Base-by-base conservation (phyloP, 805 yeast genomes). In the Pichia cephalocereana region DNA sequence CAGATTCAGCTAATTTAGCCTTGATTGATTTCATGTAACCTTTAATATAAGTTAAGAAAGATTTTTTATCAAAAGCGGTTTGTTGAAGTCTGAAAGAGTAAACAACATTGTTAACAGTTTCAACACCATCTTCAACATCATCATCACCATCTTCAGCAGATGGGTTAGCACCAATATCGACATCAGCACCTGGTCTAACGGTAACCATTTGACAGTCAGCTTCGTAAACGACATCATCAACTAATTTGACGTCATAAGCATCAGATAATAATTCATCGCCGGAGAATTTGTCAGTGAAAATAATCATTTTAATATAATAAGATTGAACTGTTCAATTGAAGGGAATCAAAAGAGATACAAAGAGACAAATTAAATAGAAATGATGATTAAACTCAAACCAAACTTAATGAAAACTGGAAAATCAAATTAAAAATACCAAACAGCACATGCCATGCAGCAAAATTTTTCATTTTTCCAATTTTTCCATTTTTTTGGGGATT, bases 111-210 rank as follows among this genome's bases (percentile, higher is more conserved):
- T 91, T 93, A 70, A 93, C 97, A 64, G 87, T 79, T 75, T 84
- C 91, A 62, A 77, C 76, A 72, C 83, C 87, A 47, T 86, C 96
- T 64, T 88, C 98, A 46, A 80, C 69, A 50, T 72, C 90, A 37
- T 85, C 96, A 40, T 71, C 89, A 69, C 75, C 97, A 61, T 77
- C 98, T 76, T 93, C 99, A 60, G 98, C 97, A 65, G 96, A 88
- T 68, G 99, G 97, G 84, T 93, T 93, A 66, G 96, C 99, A 76
- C 99, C 99, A 71, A 93, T 93, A 73, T 93, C 98, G 63, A 93
- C 82, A 68, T 93, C 93, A 65, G 81, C 97, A 68, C 88, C 86
- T 40, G 70, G 69, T 70, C 80, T 82, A 65, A 93, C 88, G 64
- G 76, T 83, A 71, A 93, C 80, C 93, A 89, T 82, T 65, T 79